Evolutionary conservation across 352 stramenopile genomes (phyloP).

Genomic region (Pythium guiyangense): DNA sequence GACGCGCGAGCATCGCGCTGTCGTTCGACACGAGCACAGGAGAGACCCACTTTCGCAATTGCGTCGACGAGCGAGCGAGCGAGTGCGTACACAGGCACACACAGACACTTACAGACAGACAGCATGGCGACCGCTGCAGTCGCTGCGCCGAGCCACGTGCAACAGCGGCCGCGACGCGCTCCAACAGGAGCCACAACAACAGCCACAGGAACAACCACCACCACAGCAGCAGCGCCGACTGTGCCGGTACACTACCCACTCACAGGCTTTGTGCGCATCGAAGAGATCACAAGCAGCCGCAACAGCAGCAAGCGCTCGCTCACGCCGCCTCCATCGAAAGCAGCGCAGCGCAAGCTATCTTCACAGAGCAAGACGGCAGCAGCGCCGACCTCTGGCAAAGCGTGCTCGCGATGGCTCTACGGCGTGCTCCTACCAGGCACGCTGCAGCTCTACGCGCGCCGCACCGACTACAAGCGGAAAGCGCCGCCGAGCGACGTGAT

Average conservation of each 20-base stretch:
- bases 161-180: too few species aligned
- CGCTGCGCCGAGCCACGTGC: background rate
- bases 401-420: conserved; percentile 55
- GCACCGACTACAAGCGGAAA: conserved; percentile 54
- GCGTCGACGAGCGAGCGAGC: background rate
- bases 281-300: conserved; percentile 15
- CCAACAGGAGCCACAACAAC: too few species aligned
- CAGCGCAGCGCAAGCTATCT: background rate
- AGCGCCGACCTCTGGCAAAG: conserved; percentile 12
- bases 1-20: too few species aligned
- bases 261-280: conserved; percentile 49
- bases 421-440: conserved; percentile 36
- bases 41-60: background rate
- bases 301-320: background rate
- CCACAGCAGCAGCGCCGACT: background rate
- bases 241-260: conserved; percentile 13
- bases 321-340: background rate
- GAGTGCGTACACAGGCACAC: too few species aligned
- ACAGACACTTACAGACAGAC: background rate
- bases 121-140: conserved; percentile 5
- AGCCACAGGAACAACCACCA: background rate
- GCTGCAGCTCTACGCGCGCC: conserved; percentile 47
- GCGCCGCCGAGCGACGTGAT: conserved; percentile 38
- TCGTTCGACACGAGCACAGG: background rate
- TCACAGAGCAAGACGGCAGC: background rate